Percentiles rank a stretch among this genome's conserved stretches.
phyloP scores from a whole-genome alignment of 2,329 filamentous ascomycete species.

The Cercospora sp. region DNA sequence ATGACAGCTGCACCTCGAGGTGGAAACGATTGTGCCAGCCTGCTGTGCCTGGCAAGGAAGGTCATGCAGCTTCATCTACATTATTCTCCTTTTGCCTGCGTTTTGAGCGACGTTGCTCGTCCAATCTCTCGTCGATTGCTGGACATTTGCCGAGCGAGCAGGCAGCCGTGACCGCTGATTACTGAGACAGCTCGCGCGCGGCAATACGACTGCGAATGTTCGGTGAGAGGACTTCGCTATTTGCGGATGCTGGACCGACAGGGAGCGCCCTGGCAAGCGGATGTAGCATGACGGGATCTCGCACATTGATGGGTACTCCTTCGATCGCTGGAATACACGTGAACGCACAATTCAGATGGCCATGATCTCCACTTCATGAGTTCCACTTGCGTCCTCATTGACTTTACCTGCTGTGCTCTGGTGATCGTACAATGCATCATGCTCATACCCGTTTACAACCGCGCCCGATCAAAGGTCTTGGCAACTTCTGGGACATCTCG shows the following conservation, averaged over 20 bases:
- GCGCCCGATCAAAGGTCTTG: slow-evolving; percentile 26
- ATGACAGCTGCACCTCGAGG: background rate
- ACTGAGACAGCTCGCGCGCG: background rate
- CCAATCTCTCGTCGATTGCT: background rate
- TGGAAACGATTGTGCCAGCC: background rate
- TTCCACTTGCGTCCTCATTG: background rate
- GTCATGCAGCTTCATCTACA: background rate
- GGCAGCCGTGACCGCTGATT: background rate
- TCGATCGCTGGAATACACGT: background rate
- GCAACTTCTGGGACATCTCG: slow-evolving; percentile 47
- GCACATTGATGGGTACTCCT: background rate
- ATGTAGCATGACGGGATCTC: background rate
- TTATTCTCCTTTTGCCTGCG: background rate
- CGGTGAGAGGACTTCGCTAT: slow-evolving; percentile 43
- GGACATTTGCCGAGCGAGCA: background rate
- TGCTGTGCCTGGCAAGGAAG: background rate
- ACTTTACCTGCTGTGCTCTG: background rate
- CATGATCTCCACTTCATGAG: background rate
- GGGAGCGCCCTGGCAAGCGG: background rate
- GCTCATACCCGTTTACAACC: slow-evolving; percentile 44
- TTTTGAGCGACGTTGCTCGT: background rate
- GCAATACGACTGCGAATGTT: slow-evolving; percentile 28
- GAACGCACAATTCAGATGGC: background rate
- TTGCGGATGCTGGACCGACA: background rate
- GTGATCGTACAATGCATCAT: slow-evolving; percentile 38